These are phyloP conservation scores for Scheffersomyces quercinus DNA, from an alignment of 1,139 yeast genomes.

Conservation along the genomic window DNA sequence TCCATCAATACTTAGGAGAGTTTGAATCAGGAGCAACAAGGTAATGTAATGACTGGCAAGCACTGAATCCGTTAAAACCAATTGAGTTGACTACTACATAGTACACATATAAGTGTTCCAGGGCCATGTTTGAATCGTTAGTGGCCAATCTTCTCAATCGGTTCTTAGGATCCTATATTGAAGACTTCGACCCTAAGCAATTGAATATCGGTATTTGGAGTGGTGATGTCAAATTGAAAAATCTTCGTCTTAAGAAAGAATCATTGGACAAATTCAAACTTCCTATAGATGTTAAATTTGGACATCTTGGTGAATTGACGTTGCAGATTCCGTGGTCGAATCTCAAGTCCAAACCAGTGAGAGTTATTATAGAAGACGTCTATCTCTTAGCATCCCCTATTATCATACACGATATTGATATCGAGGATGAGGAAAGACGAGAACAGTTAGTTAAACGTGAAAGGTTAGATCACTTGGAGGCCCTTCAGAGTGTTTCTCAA, in stretches of 20 bases:
- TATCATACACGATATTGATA: slow-evolving; percentile 51
- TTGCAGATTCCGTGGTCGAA: slow-evolving; percentile 97
- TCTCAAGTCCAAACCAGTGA: slow-evolving; percentile 88
- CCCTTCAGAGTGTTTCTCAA: slow-evolving; percentile 47
- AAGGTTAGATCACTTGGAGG: slow-evolving; percentile 68
- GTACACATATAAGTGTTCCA: no score
- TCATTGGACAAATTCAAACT: slow-evolving; percentile 83
- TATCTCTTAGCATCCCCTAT: slow-evolving; percentile 80
- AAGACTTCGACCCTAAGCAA: slow-evolving; percentile 93
- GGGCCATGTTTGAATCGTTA: slow-evolving; percentile 54
- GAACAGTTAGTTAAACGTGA: slow-evolving; percentile 67
- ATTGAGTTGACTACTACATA: no score
- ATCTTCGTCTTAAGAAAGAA: slow-evolving; percentile 75
- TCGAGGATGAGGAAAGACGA: slow-evolving; percentile 65
- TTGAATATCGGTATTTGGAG: slow-evolving; percentile 96
- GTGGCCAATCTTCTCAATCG: slow-evolving; percentile 57
- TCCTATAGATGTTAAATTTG: slow-evolving; percentile 88
- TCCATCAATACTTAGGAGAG: no score
- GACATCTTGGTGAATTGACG: slow-evolving; percentile 86
- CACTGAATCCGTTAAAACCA: no score
- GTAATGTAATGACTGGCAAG: no score
- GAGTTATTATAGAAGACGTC: slow-evolving; percentile 84
- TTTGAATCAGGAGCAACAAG: no score
- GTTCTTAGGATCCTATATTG: slow-evolving; percentile 73
- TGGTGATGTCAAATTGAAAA: slow-evolving; percentile 87